Percentiles rank a stretch among this genome's conserved stretches.
Evolutionary conservation across 169 alveolate genomes (phyloP).

Genomic region (Perkinsus chesapeaki): DNA sequence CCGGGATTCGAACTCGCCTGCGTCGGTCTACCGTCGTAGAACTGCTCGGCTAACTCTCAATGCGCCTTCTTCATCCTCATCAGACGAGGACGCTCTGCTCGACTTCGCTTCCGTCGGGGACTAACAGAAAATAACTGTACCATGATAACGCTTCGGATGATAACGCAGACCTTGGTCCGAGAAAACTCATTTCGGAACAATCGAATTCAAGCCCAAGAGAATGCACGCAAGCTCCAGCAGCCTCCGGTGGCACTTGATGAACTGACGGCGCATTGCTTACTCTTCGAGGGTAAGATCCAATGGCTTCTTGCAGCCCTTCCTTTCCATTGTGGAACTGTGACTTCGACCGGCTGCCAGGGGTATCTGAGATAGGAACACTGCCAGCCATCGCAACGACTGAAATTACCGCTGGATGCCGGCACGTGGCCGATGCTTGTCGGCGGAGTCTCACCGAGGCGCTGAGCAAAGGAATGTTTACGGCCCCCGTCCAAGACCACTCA

Average conservation of each 20-base stretch:
- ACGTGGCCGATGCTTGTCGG: not conserved
- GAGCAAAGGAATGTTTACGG: not conserved
- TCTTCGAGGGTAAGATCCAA: not conserved
- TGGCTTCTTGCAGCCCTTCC: not conserved
- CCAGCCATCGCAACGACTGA: not conserved
- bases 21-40: not conserved
- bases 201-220: too few relatives aligned
- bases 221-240: too few relatives aligned
- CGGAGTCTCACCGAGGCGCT: not conserved
- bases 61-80: not conserved
- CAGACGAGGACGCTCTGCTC: not conserved
- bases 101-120: not conserved
- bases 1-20: not conserved
- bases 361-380: not conserved
- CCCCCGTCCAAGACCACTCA: not conserved
- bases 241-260: too few relatives aligned
- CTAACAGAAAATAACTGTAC: not conserved
- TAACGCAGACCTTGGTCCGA: too few relatives aligned
- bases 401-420: not conserved
- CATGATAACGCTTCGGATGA: not conserved
- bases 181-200: too few relatives aligned
- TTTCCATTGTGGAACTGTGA: not conserved
- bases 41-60: not conserved
- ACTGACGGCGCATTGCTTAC: too few relatives aligned
- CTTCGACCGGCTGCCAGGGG: too few relatives aligned